Conservation (phyloP, 2,329 filamentous ascomycete genomes). For the Tolypocladium sp. region DNA sequence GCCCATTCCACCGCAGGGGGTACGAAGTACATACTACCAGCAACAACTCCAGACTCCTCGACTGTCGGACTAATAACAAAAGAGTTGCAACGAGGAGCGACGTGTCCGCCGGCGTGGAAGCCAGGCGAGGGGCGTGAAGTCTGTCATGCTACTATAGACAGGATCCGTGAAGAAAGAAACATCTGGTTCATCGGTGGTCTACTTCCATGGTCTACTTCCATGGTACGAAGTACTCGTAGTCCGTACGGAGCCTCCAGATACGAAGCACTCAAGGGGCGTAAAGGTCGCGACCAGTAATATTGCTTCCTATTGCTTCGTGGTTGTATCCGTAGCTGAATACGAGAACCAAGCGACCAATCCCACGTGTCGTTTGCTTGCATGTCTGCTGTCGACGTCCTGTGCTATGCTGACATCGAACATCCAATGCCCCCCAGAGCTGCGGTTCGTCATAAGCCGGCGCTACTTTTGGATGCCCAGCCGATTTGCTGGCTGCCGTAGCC, state of each 20-base stretch:
- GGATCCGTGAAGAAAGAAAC: too few species aligned
- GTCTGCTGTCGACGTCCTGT: background rate
- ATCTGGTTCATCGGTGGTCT: too few species aligned
- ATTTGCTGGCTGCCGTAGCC: background rate
- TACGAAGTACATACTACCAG: background rate
- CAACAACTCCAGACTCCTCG: too few species aligned
- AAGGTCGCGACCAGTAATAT: background rate
- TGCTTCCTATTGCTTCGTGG: background rate
- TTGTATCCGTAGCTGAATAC: background rate
- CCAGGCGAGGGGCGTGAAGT: background rate
- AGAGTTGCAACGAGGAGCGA: background rate
- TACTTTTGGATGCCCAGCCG: background rate
- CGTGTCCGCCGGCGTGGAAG: background rate
- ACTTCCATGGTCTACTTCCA: too few species aligned
- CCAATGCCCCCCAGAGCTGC: background rate
- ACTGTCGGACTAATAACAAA: too few species aligned
- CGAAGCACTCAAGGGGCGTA: background rate
- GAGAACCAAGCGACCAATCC: background rate
- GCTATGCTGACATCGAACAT: background rate
- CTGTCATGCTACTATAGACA: too few species aligned
- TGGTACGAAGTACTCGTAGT: too few species aligned
- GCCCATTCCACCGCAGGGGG: background rate
- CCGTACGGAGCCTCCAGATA: background rate
- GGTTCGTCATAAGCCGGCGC: too few species aligned
- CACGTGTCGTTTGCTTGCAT: background rate